Conservation (phyloP, 148 eudicot species). For the Arctostaphylos glauca region DNA sequence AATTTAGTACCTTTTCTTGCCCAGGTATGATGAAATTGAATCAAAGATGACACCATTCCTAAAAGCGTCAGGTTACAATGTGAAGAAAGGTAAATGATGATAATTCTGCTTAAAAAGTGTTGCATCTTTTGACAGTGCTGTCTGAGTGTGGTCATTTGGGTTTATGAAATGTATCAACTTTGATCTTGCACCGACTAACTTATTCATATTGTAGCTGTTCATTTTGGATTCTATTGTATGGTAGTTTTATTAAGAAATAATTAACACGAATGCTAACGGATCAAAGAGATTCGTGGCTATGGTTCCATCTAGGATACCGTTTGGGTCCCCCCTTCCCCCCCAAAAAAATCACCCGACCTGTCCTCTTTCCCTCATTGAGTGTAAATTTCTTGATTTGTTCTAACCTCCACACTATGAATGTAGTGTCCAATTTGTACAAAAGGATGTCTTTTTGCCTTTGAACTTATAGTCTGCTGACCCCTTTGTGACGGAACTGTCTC, state of each 20-base stretch:
- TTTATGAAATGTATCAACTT: not conserved
- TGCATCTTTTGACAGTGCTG: not conserved
- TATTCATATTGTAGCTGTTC: not conserved
- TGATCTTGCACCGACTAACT: not conserved
- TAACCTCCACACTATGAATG: not conserved
- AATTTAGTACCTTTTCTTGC: not conserved
- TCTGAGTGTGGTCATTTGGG: not conserved
- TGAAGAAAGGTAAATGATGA: slow-evolving; percentile 72
- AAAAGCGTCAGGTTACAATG: slow-evolving; percentile 79
- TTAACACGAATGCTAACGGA: not conserved
- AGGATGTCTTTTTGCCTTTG: not conserved
- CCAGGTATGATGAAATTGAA: slow-evolving; percentile 88
- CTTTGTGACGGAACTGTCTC: too few relatives aligned
- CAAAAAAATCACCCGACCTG: too few relatives aligned
- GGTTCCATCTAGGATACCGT: too few relatives aligned
- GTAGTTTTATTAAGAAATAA: not conserved
- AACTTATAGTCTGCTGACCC: not conserved
- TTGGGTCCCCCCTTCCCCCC: too few relatives aligned
- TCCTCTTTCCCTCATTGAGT: too few relatives aligned
- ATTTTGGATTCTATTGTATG: not conserved
- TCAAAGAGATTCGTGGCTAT: not conserved
- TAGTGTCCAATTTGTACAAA: not conserved
- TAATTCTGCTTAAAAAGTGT: not conserved
- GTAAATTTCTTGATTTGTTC: not conserved
- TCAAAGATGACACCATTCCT: slow-evolving; percentile 83